Evolutionary conservation across 495 filamentous ascomycete species (phyloP), one percentile per base, ranked within the genome.

Genomic region (Neurospora intermedia): DNA sequence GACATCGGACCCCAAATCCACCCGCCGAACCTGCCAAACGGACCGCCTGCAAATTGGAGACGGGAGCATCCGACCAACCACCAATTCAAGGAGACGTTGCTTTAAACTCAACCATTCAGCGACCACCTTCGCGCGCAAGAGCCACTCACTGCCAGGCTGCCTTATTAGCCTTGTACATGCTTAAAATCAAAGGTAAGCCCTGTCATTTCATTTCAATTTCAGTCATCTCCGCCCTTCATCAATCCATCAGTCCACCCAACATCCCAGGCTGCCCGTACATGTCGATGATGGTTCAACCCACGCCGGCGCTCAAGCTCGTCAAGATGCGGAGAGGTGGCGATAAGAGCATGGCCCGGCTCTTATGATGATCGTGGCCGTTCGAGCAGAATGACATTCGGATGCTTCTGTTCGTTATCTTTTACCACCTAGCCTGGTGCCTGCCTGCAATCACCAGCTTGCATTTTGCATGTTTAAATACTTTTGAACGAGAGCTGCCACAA

Each of bases 71-170:
- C 54, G 54, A 66, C 54, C 54, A 66, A 66, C 54, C 54, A 66
- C 54, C 54, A 66, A 66, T 27, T 27, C 27, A 66, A 66, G 54
- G 54, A 66, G 27, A 66, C 54, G 54, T 66, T 15, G 54, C 54
- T 66, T 66, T 66, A 66, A 66, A 48, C 43, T 45, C 69, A 46
- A 69, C 72, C 69, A 73, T 18, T 59, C 72, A 73, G 42, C 69
- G 16, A n/a, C 40, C 31, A 69, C 31, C 69, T 16, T 70, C n/a
- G 41, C 43, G 54, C 54, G 54, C 54, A 66, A 66, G 54, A 66
- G 54, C 54, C 54, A 66, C 48, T 59, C 54, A 35, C 54, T 66
- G 54, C 27, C 54, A 66, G 54, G 54, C 54, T 66, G 54, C 54
- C 54, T 66, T 66, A 66, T 66, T 66, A 66, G 54, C 54, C 54